A percentile compares a stretch with the other conserved stretches of the same genome.
Conservation (phyloP, 2,329 filamentous ascomycete species). For the Aspergillus alliaceus region DNA sequence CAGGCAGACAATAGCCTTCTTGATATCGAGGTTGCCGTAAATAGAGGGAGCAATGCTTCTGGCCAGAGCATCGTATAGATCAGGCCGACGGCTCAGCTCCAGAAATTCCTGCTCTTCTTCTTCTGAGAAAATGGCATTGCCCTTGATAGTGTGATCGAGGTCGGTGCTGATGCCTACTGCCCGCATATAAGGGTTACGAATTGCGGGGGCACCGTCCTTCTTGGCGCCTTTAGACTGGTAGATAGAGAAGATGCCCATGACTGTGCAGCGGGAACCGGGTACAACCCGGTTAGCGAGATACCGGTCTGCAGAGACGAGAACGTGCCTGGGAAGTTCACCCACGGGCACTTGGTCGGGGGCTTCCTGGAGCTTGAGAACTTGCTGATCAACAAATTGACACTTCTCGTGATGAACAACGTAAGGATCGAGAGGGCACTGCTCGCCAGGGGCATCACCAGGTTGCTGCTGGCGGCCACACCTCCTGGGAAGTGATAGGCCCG, state of each 20-base stretch:
- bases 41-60: conserved; percentile 96
- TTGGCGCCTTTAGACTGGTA: conserved; percentile 91
- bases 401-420: conserved; percentile 96
- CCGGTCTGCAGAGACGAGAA: conserved; percentile 92
- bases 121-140: conserved; percentile 79
- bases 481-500: conserved; percentile 80
- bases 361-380: conserved; percentile 96
- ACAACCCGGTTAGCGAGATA: conserved; percentile 95
- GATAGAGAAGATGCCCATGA: conserved; percentile 97
- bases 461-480: conserved; percentile 65
- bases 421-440: conserved; percentile 86
- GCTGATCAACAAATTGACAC: conserved; percentile 93
- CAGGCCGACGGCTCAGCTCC: conserved; percentile 84
- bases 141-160: conserved; percentile 84
- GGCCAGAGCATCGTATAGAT: conserved; percentile 88
- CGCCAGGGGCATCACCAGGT: conserved; percentile 64
- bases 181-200: conserved; percentile 90
- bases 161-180: conserved; percentile 92
- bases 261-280: conserved; percentile 87
- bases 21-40: conserved; percentile 94
- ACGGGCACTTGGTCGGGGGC: conserved; percentile 97
- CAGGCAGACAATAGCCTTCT: conserved; percentile 93
- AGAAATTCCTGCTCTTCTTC: conserved; percentile 96
- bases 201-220: conserved; percentile 83
- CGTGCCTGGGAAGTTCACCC: conserved; percentile 90